Percentiles rank a stretch among this genome's conserved stretches.
phyloP scores from a whole-genome alignment of 768 basidiomycete species.

The Leucocoprinus birnbaumii region DNA sequence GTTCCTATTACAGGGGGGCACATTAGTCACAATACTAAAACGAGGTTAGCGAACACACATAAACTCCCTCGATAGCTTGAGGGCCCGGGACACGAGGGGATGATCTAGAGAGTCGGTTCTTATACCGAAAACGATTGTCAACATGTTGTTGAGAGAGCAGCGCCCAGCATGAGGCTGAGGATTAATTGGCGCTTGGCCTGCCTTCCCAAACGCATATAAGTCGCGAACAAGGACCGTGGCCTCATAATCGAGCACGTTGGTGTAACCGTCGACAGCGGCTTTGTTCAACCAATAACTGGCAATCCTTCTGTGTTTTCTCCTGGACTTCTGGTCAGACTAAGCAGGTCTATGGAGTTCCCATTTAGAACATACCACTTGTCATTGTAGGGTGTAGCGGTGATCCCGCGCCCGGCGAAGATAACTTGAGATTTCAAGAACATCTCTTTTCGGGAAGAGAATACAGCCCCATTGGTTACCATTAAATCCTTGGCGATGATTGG shows the following conservation, averaged over 20 bases:
- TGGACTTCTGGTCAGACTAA: background rate
- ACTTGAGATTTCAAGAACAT: conserved; percentile 44
- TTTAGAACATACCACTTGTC: conserved; percentile 35
- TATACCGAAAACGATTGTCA: conserved; percentile 38
- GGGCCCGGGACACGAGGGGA: conserved; percentile 32
- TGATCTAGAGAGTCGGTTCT: conserved; percentile 38
- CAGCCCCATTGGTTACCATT: conserved; percentile 40
- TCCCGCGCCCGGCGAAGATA: conserved; percentile 40
- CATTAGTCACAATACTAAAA: too few relatives aligned
- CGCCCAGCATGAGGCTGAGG: conserved; percentile 37
- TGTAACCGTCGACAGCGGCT: conserved; percentile 33
- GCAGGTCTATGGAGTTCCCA: too few relatives aligned
- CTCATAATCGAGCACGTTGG: conserved; percentile 36
- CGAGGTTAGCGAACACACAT: conserved; percentile 29
- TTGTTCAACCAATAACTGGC: conserved; percentile 29
- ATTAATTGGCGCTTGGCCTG: conserved; percentile 33
- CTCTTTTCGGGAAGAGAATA: conserved; percentile 43
- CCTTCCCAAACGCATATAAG: conserved; percentile 29
- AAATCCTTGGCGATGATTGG: conserved; percentile 41
- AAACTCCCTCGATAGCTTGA: conserved; percentile 39
- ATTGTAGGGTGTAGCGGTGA: conserved; percentile 42
- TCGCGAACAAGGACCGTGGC: conserved; percentile 35
- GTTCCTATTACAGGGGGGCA: conserved; percentile 23
- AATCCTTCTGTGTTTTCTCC: conserved; percentile 42
- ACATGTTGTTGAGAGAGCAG: conserved; percentile 41